Conservation (phyloP, 163 green algal species). For the Dunaliella salina region DNA sequence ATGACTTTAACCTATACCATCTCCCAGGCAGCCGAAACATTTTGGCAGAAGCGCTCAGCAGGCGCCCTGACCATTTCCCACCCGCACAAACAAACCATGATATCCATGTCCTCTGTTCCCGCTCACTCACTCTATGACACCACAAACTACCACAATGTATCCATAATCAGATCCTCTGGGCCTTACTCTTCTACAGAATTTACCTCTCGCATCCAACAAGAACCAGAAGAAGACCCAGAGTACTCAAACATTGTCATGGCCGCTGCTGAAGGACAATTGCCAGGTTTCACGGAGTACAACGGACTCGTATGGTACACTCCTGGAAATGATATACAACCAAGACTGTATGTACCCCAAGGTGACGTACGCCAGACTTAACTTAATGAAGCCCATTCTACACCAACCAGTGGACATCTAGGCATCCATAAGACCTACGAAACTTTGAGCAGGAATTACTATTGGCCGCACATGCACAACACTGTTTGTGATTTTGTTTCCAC, state of each 20-base stretch:
- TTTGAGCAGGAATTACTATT: slow-evolving; percentile 4
- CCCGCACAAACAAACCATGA: background rate
- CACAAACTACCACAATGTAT: background rate
- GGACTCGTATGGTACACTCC: background rate
- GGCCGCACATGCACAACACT: background rate
- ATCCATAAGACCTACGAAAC: background rate
- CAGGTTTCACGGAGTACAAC: background rate
- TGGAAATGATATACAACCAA: background rate
- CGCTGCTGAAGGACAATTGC: background rate
- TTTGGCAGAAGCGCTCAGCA: slow-evolving; percentile 15
- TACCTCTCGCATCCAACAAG: background rate
- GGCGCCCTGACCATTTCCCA: background rate
- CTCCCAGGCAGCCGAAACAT: slow-evolving; percentile 4
- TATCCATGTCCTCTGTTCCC: background rate
- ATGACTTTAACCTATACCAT: background rate
- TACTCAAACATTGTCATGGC: background rate
- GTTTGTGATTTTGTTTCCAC: background rate
- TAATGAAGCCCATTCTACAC: too few species aligned
- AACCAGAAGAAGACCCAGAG: background rate
- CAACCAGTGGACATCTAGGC: background rate
- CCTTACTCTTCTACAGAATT: background rate
- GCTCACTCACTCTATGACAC: background rate
- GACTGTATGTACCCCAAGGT: background rate
- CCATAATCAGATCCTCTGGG: background rate
- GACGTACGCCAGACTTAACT: background rate